Percentiles rank a stretch among this genome's conserved stretches.
These are phyloP conservation scores for Taphrina confusa DNA, from an alignment of 1,139 yeast genomes.

Conservation along the genomic window DNA sequence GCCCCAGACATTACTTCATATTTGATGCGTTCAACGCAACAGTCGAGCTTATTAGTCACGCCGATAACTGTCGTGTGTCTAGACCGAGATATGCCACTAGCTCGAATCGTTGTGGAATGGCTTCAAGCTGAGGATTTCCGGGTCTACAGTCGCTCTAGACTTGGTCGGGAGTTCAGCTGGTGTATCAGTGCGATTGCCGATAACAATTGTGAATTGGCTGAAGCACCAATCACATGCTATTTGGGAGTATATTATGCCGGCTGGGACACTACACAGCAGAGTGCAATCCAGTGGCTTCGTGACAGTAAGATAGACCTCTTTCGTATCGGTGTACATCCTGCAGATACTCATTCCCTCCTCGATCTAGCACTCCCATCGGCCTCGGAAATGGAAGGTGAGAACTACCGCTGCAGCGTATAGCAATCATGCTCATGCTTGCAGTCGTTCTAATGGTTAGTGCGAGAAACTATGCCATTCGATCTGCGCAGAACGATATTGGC, in stretches of 20 bases:
- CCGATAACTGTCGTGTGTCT: background rate
- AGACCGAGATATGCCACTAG: background rate
- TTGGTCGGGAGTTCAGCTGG: background rate
- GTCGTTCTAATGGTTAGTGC: background rate
- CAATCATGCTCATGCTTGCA: background rate
- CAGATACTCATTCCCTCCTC: slow-evolving; percentile 3
- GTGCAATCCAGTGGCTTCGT: background rate
- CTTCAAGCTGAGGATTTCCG: background rate
- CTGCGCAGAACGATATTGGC: slow-evolving; percentile 4
- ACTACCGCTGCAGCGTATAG: background rate
- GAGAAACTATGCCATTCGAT: background rate
- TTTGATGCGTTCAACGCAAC: background rate
- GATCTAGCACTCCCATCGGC: background rate
- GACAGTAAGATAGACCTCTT: background rate
- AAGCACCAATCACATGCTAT: background rate
- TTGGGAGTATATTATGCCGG: background rate
- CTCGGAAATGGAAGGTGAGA: background rate
- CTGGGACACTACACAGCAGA: background rate
- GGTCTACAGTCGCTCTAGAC: background rate
- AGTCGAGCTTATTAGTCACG: background rate
- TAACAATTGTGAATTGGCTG: no score
- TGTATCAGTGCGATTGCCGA: no score
- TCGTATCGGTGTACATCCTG: slow-evolving; percentile 6
- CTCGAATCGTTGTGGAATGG: background rate
- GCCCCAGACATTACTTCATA: background rate